phyloP scores from a whole-genome alignment of 2,329 filamentous ascomycete genomes.

The Coccinonectria pachysandricola region DNA sequence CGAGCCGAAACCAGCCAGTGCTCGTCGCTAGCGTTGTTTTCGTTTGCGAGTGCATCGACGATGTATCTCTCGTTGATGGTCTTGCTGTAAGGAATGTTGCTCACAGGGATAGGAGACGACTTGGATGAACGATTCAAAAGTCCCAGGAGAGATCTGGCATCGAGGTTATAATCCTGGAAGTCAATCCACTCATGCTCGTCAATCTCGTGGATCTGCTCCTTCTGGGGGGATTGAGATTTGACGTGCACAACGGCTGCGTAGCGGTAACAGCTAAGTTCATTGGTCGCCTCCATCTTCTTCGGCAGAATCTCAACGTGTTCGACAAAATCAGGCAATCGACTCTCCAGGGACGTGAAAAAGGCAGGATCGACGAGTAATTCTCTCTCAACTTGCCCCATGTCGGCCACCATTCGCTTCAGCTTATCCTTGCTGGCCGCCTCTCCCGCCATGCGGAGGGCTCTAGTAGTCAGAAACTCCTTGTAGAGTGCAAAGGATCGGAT shows the following conservation, averaged over 20 bases:
- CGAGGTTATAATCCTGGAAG: constrained; percentile 6
- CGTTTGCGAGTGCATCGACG: constrained; percentile 7
- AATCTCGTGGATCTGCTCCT: constrained; percentile 6
- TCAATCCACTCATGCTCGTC: constrained; percentile 9
- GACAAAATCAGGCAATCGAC: constrained; percentile 9
- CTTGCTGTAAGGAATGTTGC: constrained; percentile 18
- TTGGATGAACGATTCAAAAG: constrained; percentile 4
- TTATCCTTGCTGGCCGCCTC: constrained; percentile 1
- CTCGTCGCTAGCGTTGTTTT: constrained; percentile 1
- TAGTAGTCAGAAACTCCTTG: constrained; percentile 8
- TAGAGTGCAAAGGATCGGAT: constrained; percentile 11
- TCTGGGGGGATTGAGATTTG: background rate
- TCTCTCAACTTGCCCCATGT: constrained; percentile 6
- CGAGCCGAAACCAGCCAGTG: constrained; percentile 6
- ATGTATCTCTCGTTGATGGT: constrained; percentile 19
- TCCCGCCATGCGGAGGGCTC: constrained; percentile 3
- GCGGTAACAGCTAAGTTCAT: constrained; percentile 20
- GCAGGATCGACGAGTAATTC: constrained; percentile 17
- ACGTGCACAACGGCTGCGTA: constrained; percentile 18
- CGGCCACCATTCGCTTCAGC: constrained; percentile 4
- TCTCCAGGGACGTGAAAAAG: constrained; percentile 13
- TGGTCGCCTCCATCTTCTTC: constrained; percentile 19
- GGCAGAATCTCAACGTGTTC: constrained; percentile 20
- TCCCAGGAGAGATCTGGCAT: constrained; percentile 3
- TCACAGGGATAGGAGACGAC: constrained; percentile 4